Base-by-base conservation (phyloP, 2,329 filamentous ascomycete genomes). In the Colletotrichum trifolii region DNA sequence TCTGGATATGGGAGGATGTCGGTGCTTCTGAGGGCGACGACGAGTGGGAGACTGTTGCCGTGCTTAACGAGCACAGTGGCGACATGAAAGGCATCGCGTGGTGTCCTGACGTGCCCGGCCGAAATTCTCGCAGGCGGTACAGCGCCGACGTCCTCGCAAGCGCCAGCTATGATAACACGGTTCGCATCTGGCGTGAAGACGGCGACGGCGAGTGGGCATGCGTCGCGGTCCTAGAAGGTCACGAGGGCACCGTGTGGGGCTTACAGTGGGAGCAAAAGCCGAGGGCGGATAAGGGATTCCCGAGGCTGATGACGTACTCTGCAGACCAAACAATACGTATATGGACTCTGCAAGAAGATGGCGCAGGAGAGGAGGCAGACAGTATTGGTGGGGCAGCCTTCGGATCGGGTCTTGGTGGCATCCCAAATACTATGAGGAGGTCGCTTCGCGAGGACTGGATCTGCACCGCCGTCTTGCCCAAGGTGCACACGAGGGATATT, bases 1-100 rank as follows among this genome's bases (percentile, higher is more conserved):
- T 98, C 15, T 99, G 96, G 96, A 93, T 99, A 71, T 99, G 96
- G 96, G 96, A 99, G 78, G 96, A 98, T 76, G 87, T 97, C 58
- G 87, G 87, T 43, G 79, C 80, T 8, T 80, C 81, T 60, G 90
- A 92, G 70, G 91, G 90, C 13, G 94, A 97, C 60, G 95, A 97
- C 76, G 96, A 98, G 75, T 98, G 94, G 82, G 96, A 99, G 83
- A 98, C 96, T 2, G 89, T 98, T 13, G 96, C 95, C 0, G 95
- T 98, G 57, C 84, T 98, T 73, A 93, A 92, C 78, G 96, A 98
- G 79, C 96, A 99, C 76, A 91, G 94, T 50, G 94, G 92, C 25
- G 96, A 99, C 78, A 94, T 99, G 70, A 99, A 99, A 77, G 93
- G 89, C 69, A 92, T 99, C 2, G 88, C 89, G 3, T 99, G 96